Evolutionary conservation across 2,329 filamentous ascomycete species (phyloP), one percentile per base, ranked within the genome.

Genomic region (Diaporthe humulicola): DNA sequence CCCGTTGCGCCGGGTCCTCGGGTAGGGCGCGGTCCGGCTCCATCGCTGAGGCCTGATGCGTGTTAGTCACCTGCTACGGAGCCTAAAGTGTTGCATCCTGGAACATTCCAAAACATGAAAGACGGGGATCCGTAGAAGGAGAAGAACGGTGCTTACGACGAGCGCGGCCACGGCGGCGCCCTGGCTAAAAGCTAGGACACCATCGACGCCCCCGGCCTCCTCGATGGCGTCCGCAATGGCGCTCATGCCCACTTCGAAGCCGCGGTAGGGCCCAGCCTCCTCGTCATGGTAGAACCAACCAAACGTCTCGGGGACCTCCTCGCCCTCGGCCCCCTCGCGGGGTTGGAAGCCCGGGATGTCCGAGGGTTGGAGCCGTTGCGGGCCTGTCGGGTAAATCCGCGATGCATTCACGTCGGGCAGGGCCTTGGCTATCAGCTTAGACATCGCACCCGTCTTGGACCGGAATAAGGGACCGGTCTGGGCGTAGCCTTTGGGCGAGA

Each of bases 181-280:
- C 84, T 98, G 95, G 75, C 91, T 94, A 85, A 98, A 98, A 0
- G 95, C 95, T 30, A 96, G 86, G 0, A 96, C 92, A 9, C 93
- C 95, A 80, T 96, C 94, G 64, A 96, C 90, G 1, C 93, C 93
- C 0, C 91, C 91, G 0, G 91, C 93, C 12, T 91, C 89, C 1
- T 89, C 87, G 48, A 93, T 85, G 0, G 73, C 73, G 40, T 72
- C 48, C 4, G 73, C 73, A 52, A 74, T 69, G 25, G 89, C 87
- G 50, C 85, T 83, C 33, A 97, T 90, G 0, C 91, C 85, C 7
- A 87, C 82, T 0, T 93, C 93, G 9, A 98, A 84, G 1, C 85
- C 81, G 0, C 81, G 84, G 78, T 98, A 88, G 33, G 45, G 48
- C 2, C 73, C 73, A 12, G 69, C 40, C 54, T 74, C 73, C 58